Evolutionary conservation across 225 moss, liverwort and hornwort genomes (phyloP).

Genomic region (Sphagnum tenellum): DNA sequence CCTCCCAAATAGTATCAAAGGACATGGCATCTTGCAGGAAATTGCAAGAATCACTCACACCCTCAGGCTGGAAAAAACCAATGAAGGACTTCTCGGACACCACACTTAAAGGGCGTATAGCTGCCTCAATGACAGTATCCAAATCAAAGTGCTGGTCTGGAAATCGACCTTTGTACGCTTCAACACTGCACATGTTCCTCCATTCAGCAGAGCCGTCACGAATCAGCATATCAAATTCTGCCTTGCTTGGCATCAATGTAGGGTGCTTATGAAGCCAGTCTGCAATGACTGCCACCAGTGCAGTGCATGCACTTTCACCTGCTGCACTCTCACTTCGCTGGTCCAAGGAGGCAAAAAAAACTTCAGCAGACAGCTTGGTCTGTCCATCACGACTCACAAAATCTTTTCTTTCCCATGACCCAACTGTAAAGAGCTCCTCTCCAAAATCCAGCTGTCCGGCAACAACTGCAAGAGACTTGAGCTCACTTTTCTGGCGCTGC

Average conservation of each 20-base stretch:
- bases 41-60: conserved; percentile 67
- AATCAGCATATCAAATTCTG: conserved; percentile 98
- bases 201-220: conserved; percentile 94
- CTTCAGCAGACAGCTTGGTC: conserved; percentile 64
- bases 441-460: conserved; percentile 48
- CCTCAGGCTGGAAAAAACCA: conserved; percentile 85
- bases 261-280: conserved; percentile 93
- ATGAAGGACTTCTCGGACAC: conserved; percentile 67
- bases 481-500: conserved; percentile 39
- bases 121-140: conserved; percentile 76
- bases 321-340: conserved; percentile 99
- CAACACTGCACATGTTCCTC: conserved; percentile 90
- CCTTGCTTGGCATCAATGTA: conserved; percentile 82
- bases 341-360: conserved; percentile 95
- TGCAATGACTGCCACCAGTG: conserved; percentile 88
- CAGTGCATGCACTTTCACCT: conserved; percentile 94
- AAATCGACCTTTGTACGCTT: conserved; percentile 69
- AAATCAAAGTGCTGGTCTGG: conserved; percentile 91
- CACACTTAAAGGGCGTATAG: conserved; percentile 68
- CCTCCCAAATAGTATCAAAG: conserved; percentile 80
- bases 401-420: conserved; percentile 91
- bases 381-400: conserved; percentile 71
- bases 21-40: conserved; percentile 74
- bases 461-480: conserved; percentile 11
- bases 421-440: conserved; percentile 80